Evolutionary conservation across 169 alveolate species (phyloP), one percentile per base, ranked within the genome.

Genomic region (Cryptosporidium muris): DNA sequence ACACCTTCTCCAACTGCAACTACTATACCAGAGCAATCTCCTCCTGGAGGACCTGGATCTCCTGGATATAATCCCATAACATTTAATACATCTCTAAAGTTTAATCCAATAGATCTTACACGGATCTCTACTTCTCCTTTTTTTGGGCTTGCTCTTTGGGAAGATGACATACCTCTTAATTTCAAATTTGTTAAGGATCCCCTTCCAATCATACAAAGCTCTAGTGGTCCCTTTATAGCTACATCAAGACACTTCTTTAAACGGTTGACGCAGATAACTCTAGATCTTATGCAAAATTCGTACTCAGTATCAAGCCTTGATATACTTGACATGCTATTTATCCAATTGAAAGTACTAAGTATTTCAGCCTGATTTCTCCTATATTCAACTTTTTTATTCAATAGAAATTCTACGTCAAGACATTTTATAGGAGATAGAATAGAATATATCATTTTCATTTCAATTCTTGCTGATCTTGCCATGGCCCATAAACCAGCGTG

Each of bases 401-500:
- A 14, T 60, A n/a, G 49, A 60, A 60, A 4, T 45, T 74, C 85
- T n/a, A 58, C 25, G 37, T 74, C 85, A 6, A 74, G 62, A 43
- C 74, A 58, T 49, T 74, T 74, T 14, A 74, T 74, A 58, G 85
- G 85, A 9, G 74, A 11, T 25, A 74, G 8, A 12, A 74, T 14
- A 14, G 85, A 74, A 25, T 51, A 34, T 16, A 74, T 58, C 25
- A 25, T 25, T 25, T 25, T 25, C 25, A 25, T 25, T 74, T 74
- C 85, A 43, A 88, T 81, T 38, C 88, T 80, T 34, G 91, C 91
- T 6, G 95, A 89, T 38, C 89, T 90, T 1, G 88, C 91, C 68
- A 92, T 66, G 48, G 93, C 94, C 95, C 95, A 92, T n/a, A 92
- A 88, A 5, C 95, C 95, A 1, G 93, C 88, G 36, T 90, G 89